Conservation (phyloP, 169 alveolate genomes). For the Plasmodium adleri region DNA sequence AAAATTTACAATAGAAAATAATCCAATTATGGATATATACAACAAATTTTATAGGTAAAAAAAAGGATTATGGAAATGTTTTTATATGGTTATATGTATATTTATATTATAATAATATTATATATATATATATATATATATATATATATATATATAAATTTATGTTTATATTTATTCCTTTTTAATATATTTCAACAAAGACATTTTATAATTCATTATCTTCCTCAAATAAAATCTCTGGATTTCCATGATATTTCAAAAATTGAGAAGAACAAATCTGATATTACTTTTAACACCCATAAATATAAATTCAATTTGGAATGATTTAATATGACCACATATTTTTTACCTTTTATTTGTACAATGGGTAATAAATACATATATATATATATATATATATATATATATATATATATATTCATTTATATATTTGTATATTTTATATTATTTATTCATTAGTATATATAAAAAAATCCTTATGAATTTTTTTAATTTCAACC, state of each 20-base stretch:
- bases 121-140: neutral
- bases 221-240: constrained; percentile 70
- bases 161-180: neutral
- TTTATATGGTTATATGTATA: too few species aligned
- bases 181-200: neutral
- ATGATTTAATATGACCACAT: neutral
- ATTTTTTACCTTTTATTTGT: too few species aligned
- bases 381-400: neutral
- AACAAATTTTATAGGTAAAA: constrained; percentile 53
- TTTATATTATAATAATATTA: neutral
- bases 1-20: constrained; percentile 57
- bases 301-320: constrained; percentile 60
- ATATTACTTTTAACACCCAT: constrained; percentile 61
- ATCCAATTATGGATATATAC: constrained; percentile 43
- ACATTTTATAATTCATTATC: constrained; percentile 51
- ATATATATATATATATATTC: neutral
- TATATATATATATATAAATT: neutral
- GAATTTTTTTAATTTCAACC: too few species aligned
- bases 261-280: constrained; percentile 68
- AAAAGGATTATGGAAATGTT: too few species aligned
- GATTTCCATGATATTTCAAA: constrained; percentile 70
- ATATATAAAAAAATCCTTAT: neutral
- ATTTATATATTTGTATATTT: neutral
- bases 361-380: neutral
- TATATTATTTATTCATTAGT: neutral